Evolutionary conservation across 2,329 filamentous ascomycete genomes (phyloP).

Genomic region (Chaetomiaceae sp.): DNA sequence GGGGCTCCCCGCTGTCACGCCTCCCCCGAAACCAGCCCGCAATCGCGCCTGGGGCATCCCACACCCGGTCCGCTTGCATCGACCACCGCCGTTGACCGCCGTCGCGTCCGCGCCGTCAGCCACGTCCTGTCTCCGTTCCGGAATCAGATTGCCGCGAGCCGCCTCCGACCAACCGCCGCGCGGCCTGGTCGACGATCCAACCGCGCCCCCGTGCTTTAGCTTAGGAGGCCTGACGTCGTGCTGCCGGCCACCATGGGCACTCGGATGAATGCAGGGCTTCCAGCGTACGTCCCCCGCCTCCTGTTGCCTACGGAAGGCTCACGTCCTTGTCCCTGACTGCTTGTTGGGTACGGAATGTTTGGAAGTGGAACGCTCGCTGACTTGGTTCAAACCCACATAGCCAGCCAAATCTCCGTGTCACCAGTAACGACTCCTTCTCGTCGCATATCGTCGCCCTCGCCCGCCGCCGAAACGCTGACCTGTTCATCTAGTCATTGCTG

Average conservation of each 20-base stretch:
- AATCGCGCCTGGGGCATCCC: too few relatives aligned
- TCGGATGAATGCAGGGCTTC: constrained; percentile 55
- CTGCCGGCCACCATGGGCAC: constrained; percentile 38
- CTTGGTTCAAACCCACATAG: constrained; percentile 38
- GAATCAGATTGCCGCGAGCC: constrained; percentile 4
- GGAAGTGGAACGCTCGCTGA: constrained; percentile 21
- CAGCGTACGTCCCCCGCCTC: constrained; percentile 46
- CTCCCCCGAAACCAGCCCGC: too few relatives aligned
- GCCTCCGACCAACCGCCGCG: constrained; percentile 25
- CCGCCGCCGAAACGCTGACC: constrained; percentile 14
- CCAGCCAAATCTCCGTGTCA: constrained; percentile 84
- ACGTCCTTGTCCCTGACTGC: neutral
- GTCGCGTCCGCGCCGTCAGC: constrained; percentile 1
- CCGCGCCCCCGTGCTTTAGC: constrained; percentile 12
- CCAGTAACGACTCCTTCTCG: constrained; percentile 57
- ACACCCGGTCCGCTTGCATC: too few relatives aligned
- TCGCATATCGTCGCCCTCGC: constrained; percentile 15
- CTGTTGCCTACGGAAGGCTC: constrained; percentile 28
- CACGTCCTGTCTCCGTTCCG: neutral
- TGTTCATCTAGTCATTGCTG: constrained; percentile 76
- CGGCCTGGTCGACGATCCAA: constrained; percentile 13
- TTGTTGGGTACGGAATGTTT: neutral
- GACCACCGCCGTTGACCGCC: neutral
- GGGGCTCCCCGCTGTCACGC: neutral
- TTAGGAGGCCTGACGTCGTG: constrained; percentile 14